Evolutionary conservation across 2,329 filamentous ascomycete genomes (phyloP).

Genomic region (Ceratocystiopsis minuta): DNA sequence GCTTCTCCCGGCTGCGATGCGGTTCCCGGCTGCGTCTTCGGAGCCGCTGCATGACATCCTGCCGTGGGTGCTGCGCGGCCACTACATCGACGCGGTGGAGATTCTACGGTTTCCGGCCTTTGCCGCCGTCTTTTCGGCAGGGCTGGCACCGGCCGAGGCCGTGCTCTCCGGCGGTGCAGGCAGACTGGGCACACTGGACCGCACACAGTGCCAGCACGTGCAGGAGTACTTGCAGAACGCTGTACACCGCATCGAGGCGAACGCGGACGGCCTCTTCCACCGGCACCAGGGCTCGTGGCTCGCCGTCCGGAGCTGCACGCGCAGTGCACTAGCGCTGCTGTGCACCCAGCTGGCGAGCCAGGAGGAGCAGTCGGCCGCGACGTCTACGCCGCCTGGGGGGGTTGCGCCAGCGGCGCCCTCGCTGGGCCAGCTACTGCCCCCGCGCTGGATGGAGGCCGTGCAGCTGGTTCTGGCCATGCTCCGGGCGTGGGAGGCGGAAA

Average conservation of each 20-base stretch:
- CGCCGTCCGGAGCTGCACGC: constrained; percentile 2
- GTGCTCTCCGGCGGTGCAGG: too few relatives aligned
- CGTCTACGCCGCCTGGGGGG: too few relatives aligned
- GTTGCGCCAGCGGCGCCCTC: too few relatives aligned
- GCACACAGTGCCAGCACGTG: neutral
- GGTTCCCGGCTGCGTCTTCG: neutral
- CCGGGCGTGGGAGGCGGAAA: too few relatives aligned
- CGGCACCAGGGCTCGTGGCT: constrained; percentile 6
- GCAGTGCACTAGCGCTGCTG: constrained; percentile 2
- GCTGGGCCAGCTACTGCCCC: too few relatives aligned
- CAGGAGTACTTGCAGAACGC: constrained; percentile 3
- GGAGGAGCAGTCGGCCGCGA: too few relatives aligned
- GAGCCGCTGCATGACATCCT: constrained; percentile 1
- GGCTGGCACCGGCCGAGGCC: neutral
- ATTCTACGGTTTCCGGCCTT: constrained; percentile 3
- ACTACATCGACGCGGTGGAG: constrained; percentile 3
- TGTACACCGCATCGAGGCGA: constrained; percentile 4
- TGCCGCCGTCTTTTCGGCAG: constrained; percentile 1
- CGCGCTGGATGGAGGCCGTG: too few relatives aligned
- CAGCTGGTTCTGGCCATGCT: too few relatives aligned
- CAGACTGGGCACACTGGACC: neutral
- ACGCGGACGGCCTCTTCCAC: constrained; percentile 3
- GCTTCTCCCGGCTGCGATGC: constrained; percentile 3
- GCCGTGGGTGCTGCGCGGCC: constrained; percentile 3
- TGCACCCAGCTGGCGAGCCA: neutral